Conservation (phyloP, 192 early-diverging fungal species). For the Dissophora globulifera region DNA sequence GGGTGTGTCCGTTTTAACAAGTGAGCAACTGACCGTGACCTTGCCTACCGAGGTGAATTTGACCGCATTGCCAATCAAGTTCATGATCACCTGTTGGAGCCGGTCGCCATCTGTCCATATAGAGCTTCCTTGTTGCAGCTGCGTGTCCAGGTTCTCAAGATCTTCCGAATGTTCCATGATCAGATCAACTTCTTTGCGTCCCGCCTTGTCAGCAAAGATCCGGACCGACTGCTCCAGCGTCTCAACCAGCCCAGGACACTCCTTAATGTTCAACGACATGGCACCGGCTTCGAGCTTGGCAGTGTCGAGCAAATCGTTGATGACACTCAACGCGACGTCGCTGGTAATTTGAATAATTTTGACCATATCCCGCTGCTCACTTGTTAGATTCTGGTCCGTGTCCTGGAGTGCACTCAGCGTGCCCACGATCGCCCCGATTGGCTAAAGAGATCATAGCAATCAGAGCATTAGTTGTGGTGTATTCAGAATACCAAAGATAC, state of each 20-base stretch:
- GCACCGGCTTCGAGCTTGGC: constrained; percentile 55
- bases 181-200: constrained; percentile 54
- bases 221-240: constrained; percentile 53
- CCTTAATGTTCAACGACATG: constrained; percentile 54
- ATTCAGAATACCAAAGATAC: not conserved
- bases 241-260: constrained; percentile 54
- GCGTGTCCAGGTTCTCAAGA: constrained; percentile 50
- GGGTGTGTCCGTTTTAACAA: not conserved
- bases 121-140: constrained; percentile 27
- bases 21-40: constrained; percentile 20
- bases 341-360: constrained; percentile 56
- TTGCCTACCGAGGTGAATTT: constrained; percentile 62
- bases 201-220: constrained; percentile 52
- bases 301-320: constrained; percentile 55
- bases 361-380: constrained; percentile 57
- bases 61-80: constrained; percentile 65
- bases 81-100: constrained; percentile 58
- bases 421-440: constrained; percentile 56
- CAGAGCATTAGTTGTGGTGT: too few species aligned
- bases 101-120: constrained; percentile 36
- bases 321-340: constrained; percentile 51
- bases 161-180: constrained; percentile 61
- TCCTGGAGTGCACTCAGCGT: constrained; percentile 54
- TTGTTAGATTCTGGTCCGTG: constrained; percentile 40
- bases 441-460: too few species aligned